Evolutionary conservation across 1,139 yeast genomes (phyloP).

Genomic region (Magnusiomyces paraingens): DNA sequence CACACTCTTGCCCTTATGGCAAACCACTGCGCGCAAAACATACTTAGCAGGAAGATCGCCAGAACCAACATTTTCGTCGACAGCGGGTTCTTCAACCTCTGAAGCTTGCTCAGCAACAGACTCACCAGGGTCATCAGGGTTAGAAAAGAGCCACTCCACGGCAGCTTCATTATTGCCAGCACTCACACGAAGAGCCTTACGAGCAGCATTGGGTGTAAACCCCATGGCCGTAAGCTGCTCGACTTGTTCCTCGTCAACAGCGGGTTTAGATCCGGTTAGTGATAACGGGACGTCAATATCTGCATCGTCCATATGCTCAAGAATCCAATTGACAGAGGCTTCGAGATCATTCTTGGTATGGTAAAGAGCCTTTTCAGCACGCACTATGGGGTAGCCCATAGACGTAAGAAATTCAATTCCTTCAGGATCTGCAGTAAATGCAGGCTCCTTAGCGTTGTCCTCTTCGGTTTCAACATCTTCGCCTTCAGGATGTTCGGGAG

Average conservation of each 20-base stretch:
- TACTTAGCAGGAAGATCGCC: conserved; percentile 38
- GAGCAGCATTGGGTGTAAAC: conserved; percentile 53
- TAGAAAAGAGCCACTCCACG: conserved; percentile 80
- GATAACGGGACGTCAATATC: conserved; percentile 62
- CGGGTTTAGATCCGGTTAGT: conserved; percentile 10
- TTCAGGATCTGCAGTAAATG: conserved; percentile 51
- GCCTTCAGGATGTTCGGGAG: conserved; percentile 35
- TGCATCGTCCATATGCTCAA: conserved; percentile 80
- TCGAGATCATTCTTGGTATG: conserved; percentile 56
- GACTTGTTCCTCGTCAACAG: conserved; percentile 37
- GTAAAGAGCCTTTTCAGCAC: conserved; percentile 62
- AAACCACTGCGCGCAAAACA: conserved; percentile 61
- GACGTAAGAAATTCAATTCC: conserved; percentile 50
- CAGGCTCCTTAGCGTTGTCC: conserved; percentile 26
- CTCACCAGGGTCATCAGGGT: conserved; percentile 62
- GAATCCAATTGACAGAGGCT: conserved; percentile 82
- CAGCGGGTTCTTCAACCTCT: conserved; percentile 19
- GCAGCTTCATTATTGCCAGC: conserved; percentile 63
- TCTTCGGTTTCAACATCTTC: conserved; percentile 42
- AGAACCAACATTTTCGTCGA: conserved; percentile 19
- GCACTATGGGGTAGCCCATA: conserved; percentile 83
- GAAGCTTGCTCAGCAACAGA: conserved; percentile 20
- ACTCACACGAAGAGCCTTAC: conserved; percentile 59
- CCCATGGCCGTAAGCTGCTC: conserved; percentile 70
- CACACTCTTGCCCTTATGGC: conserved; percentile 91